Base-by-base conservation (phyloP, 1,139 yeast species). In the Yarrowia galli region DNA sequence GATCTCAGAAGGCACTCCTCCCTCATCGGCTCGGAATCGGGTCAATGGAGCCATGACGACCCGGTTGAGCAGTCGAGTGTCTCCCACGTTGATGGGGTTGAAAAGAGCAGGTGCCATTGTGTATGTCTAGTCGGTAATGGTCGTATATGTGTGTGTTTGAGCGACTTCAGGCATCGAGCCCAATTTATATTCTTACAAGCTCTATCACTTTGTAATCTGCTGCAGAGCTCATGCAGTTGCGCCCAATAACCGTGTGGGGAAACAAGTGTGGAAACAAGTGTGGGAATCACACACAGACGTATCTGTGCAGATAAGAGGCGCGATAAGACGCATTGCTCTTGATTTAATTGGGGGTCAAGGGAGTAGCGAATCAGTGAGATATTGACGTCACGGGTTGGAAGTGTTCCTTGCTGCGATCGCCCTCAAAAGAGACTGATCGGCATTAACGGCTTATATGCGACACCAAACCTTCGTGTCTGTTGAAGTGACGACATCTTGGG, bases 21-120 rank as follows among this genome's bases (percentile, higher is more conserved):
- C 54, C 10, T 38, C 66, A 10, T 69, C 69, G 22, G 77, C 76
- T 72, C 89, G 79, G 68, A 75, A 75, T 71, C 89, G 80, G n/a
- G 88, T 84, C 69, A 84, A 78, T 18, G 89, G 89, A 1, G 88
- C 82, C 72, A 78, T 77, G 1, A 78, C 85, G 15, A 85, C 72
- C 69, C 85, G 76, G 73, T 84, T 79, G 42, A 73, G 48, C 42
- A 78, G 72, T n/a, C 69, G 68, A 22, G 69, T 13, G 23, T 68
- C 51, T 23, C 79, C 79, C 18, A 77, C 77, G 67, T 71, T 69
- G 70, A 77, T 68, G 28, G 78, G 77, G 22, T 68, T 67, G 68
- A 75, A 77, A 9, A 76, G 71, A 67, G 82, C 79, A 15, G 61
- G 46, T 2, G 61, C 46, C 61, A 54, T 54, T 38, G 61, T 54